These are phyloP conservation scores for Monosporascus sp. DNA, from an alignment of 2,329 filamentous ascomycete genomes.

Conservation along the genomic window DNA sequence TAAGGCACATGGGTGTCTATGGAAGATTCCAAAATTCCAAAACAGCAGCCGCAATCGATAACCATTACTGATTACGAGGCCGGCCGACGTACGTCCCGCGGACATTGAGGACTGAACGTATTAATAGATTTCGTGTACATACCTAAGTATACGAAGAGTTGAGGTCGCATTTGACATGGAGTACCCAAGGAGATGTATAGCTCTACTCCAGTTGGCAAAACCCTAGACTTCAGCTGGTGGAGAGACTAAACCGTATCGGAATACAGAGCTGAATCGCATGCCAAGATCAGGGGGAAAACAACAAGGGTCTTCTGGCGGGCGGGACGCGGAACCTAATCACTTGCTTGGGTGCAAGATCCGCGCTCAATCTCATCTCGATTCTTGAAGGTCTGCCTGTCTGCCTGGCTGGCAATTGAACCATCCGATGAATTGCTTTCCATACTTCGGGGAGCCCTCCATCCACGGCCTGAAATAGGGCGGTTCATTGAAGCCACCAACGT, in stretches of 20 bases:
- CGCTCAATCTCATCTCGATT: background rate
- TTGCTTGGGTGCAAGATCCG: background rate
- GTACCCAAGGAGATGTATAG: too few species aligned
- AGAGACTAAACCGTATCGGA: background rate
- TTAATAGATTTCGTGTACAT: too few species aligned
- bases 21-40: too few species aligned
- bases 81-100: too few species aligned
- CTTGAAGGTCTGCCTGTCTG: background rate
- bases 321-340: background rate
- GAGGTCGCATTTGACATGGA: too few species aligned
- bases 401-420: background rate
- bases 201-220: background rate
- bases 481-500: background rate
- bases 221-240: background rate
- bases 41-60: too few species aligned
- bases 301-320: background rate
- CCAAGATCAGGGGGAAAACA: background rate
- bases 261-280: background rate
- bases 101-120: too few species aligned
- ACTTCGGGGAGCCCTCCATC: too few species aligned
- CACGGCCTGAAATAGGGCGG: background rate
- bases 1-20: too few species aligned
- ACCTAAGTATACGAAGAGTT: too few species aligned
- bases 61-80: too few species aligned
- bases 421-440: background rate